Evolutionary conservation across 108 stramenopile genomes (phyloP).

Genomic region (Nitzschia putrida): DNA sequence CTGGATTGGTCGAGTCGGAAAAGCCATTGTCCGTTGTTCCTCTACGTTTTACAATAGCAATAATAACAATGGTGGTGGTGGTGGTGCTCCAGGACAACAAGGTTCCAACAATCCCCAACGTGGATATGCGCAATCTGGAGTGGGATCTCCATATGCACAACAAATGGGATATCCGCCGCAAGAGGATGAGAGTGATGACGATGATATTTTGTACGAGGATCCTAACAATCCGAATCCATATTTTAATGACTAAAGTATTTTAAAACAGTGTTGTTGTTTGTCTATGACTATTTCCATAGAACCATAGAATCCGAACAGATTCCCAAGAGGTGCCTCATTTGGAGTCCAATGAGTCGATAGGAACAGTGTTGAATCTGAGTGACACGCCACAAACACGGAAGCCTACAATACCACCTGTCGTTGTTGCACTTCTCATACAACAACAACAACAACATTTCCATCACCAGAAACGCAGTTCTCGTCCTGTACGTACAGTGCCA

Average conservation of each 20-base stretch:
- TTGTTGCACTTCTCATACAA: too few species aligned
- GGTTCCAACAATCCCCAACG: conserved; percentile 21
- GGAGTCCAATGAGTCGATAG: too few species aligned
- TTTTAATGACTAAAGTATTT: conserved; percentile 85
- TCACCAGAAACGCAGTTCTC: too few species aligned
- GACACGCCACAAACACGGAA: too few species aligned
- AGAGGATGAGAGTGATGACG: conserved; percentile 74
- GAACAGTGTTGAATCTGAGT: too few species aligned
- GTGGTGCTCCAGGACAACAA: conserved; percentile 15
- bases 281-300: too few species aligned
- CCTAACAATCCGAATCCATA: conserved; percentile 85
- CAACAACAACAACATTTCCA: too few species aligned
- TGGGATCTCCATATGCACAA: conserved; percentile 3
- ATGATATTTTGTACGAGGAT: conserved; percentile 69
- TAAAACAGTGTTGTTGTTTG: too few species aligned
- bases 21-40: conserved; percentile 96
- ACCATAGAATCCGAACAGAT: too few species aligned
- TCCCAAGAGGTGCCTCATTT: too few species aligned
- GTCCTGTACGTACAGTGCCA: too few species aligned
- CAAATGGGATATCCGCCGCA: conserved; percentile 21
- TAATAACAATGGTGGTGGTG: conserved; percentile 19
- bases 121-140: background rate
- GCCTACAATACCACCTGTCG: too few species aligned
- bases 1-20: conserved; percentile 99
- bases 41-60: conserved; percentile 60